Evolutionary conservation across 371 early-diverging fungal genomes (phyloP).

Genomic region (Blastocladiella emersonii): DNA sequence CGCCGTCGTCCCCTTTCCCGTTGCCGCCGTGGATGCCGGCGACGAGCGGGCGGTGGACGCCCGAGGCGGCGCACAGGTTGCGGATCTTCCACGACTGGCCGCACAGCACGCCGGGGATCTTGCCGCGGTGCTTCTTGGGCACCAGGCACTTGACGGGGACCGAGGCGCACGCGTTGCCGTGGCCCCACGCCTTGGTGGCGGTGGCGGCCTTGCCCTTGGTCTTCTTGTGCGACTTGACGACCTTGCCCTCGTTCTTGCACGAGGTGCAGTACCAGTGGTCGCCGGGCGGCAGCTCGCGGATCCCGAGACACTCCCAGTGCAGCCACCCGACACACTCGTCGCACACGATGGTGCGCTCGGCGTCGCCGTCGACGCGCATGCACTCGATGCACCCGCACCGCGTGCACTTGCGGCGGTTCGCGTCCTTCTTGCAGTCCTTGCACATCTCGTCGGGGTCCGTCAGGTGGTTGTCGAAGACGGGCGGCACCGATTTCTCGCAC

Average conservation of each 20-base stretch:
- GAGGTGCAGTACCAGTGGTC: background rate
- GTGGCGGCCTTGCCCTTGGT: background rate
- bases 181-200: background rate
- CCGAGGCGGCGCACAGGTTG: background rate
- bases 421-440: background rate
- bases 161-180: background rate
- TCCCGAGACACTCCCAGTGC: background rate
- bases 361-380: background rate
- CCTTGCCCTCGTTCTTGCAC: background rate
- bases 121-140: background rate
- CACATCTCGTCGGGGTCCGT: too few species aligned
- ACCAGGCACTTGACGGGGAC: background rate
- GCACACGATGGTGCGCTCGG: background rate
- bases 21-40: background rate
- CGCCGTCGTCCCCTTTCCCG: too few species aligned
- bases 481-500: too few species aligned
- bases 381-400: background rate
- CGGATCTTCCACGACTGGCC: background rate
- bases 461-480: too few species aligned
- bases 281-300: background rate
- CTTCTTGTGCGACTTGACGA: background rate
- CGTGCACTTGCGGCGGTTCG: background rate
- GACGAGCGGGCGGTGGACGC: background rate
- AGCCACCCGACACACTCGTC: background rate
- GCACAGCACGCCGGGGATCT: slow-evolving; percentile 2